Evolutionary conservation across 306 rosid genomes (phyloP), one percentile per base, ranked within the genome.

Genomic region (Castanea sativa): DNA sequence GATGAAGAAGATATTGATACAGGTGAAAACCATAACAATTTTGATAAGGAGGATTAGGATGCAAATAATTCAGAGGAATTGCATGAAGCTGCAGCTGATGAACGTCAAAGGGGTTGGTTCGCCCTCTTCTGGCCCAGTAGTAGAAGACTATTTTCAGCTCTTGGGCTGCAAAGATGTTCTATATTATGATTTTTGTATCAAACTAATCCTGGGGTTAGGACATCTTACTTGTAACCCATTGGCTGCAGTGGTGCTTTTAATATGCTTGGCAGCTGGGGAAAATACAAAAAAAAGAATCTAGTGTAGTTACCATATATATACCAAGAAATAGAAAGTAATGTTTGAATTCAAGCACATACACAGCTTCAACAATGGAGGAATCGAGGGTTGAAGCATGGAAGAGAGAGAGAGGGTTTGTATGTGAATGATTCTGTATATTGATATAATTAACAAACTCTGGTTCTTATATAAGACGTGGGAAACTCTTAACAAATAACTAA

Each of bases 101-200:
- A 79, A 14, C 75, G 25, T 18, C 88, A 1, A 82, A 64, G 43
- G 81, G 80, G 90, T 74, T 89, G 91, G 96, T 86, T 90, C 77
- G 88, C 96, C 80, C 78, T 43, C 74, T 60, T 93, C 78, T 83
- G 94, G 99, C 88, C 93, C 6, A 15, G 78, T 23, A 83, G 89
- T 52, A 78, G 88, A 73, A 82, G 89, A 86, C 16, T 89, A 56
- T 87, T 87, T 61, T 80, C 91, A 18, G 83, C 91, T 77, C 87
- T 94, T 23, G 91, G 92, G 33, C 65, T 86, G 77, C 84, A 87
- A 60, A 88, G 94, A 79, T 93, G 96, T 81, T 69, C 89, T 81
- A 89, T 94, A 75, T 90, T 92, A 41, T 94, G 81, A 83, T 68
- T 49, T 63, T 25, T 57, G 20, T 20, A 45, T 73, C 19, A 19